phyloP scores from a whole-genome alignment of 2,329 filamentous ascomycete genomes.

The Emergomyces pasteurianus region DNA sequence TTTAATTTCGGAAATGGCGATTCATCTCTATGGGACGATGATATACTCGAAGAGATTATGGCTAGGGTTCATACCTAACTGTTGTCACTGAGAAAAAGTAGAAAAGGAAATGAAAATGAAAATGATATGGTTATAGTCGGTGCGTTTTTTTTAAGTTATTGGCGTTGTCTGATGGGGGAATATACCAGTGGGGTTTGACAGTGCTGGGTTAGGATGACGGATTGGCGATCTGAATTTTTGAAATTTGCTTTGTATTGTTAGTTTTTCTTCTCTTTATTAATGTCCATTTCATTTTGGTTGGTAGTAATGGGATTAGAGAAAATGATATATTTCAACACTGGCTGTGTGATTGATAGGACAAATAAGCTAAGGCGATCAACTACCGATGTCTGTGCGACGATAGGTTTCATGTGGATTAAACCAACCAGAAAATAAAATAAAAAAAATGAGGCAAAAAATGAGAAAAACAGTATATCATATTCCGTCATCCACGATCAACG shows the following conservation, averaged over 20 bases:
- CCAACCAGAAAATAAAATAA: background rate
- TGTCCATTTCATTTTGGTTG: background rate
- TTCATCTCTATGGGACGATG: conserved; percentile 3
- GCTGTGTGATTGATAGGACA: background rate
- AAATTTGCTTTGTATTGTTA: background rate
- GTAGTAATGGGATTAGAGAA: background rate
- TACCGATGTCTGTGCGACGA: background rate
- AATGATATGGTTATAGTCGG: background rate
- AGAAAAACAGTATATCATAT: background rate
- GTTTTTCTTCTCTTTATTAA: background rate
- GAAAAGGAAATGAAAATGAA: background rate
- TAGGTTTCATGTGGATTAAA: background rate
- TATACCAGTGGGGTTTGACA: background rate
- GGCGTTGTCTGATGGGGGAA: background rate
- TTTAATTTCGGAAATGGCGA: background rate
- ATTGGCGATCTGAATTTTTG: background rate
- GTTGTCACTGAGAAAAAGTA: background rate
- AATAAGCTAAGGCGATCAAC: background rate
- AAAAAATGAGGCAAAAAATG: background rate
- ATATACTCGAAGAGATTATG: conserved; percentile 8
- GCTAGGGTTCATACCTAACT: conserved; percentile 3
- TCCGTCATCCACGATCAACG: background rate
- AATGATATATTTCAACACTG: background rate
- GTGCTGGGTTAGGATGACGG: background rate
- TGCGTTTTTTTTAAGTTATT: background rate